Evolutionary conservation across 1,139 yeast species (phyloP).

Genomic region (Hanseniaspora sp.): DNA sequence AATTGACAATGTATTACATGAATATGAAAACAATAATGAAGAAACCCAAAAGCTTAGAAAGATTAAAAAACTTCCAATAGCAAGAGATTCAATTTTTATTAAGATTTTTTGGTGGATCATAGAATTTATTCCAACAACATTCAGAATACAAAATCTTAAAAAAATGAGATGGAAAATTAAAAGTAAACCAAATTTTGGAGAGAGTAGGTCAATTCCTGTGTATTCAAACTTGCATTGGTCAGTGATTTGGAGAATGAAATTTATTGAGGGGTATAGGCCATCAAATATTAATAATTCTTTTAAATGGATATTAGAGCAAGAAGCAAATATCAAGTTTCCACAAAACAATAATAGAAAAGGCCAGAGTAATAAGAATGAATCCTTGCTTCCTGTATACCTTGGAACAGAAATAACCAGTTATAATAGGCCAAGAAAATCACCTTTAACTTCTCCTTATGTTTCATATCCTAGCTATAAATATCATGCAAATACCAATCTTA

Average conservation of each 20-base stretch:
- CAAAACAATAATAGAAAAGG: no score
- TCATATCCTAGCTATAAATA: slow-evolving; percentile 22
- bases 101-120: slow-evolving; percentile 46
- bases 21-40: no score
- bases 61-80: slow-evolving; percentile 29
- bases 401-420: neutral
- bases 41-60: neutral
- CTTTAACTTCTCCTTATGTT: slow-evolving; percentile 4
- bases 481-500: no score
- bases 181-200: slow-evolving; percentile 46
- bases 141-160: slow-evolving; percentile 36
- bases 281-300: slow-evolving; percentile 35
- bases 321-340: slow-evolving; percentile 17
- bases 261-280: slow-evolving; percentile 38
- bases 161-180: slow-evolving; percentile 39
- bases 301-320: slow-evolving; percentile 16
- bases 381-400: neutral
- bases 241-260: slow-evolving; percentile 43
- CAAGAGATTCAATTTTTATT: slow-evolving; percentile 28
- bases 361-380: neutral
- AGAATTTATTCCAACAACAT: slow-evolving; percentile 49
- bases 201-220: slow-evolving; percentile 39
- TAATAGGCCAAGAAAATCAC: neutral
- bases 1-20: neutral
- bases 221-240: slow-evolving; percentile 51